These are phyloP conservation scores for Ophiostoma quercus DNA, from an alignment of 2,329 filamentous ascomycete species.

Conservation along the genomic window DNA sequence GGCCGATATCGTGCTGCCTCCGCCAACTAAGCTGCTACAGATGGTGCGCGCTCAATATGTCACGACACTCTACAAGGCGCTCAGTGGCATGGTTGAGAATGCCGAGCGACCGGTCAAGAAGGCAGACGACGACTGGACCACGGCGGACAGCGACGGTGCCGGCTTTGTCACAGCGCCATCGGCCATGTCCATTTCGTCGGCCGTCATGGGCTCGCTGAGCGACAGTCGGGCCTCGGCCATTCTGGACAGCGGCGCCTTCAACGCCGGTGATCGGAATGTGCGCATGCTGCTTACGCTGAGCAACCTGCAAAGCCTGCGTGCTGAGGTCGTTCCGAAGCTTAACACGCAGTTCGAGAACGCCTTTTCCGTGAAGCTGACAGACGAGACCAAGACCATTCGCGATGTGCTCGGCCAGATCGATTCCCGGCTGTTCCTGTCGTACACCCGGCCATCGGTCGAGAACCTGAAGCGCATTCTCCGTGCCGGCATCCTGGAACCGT, in stretches of 20 bases:
- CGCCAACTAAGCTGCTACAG: conserved; percentile 79
- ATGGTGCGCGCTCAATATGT: conserved; percentile 91
- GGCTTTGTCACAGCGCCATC: conserved; percentile 31
- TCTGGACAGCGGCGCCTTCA: conserved; percentile 44
- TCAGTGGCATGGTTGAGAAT: conserved; percentile 96
- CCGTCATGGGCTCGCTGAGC: conserved; percentile 21
- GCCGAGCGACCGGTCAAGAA: conserved; percentile 70
- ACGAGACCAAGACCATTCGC: conserved; percentile 85
- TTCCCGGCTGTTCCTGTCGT: conserved; percentile 82
- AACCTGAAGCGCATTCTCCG: conserved; percentile 65
- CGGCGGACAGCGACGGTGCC: conserved; percentile 37
- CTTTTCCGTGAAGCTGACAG: conserved; percentile 89
- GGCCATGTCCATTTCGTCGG: conserved; percentile 19
- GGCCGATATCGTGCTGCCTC: conserved; percentile 74
- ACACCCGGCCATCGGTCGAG: conserved; percentile 72
- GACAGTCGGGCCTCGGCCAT: conserved; percentile 34
- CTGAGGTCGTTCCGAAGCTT: conserved; percentile 78
- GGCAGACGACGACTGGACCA: conserved; percentile 57
- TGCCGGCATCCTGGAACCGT: conserved; percentile 61
- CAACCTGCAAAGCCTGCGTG: conserved; percentile 79
- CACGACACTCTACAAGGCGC: conserved; percentile 84
- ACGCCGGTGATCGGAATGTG: conserved; percentile 64
- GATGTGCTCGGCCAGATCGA: conserved; percentile 91
- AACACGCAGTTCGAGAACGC: conserved; percentile 88
- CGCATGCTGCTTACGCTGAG: conserved; percentile 91